Conservation (phyloP, 345 rosid species). For the Aquilaria sinensis region DNA sequence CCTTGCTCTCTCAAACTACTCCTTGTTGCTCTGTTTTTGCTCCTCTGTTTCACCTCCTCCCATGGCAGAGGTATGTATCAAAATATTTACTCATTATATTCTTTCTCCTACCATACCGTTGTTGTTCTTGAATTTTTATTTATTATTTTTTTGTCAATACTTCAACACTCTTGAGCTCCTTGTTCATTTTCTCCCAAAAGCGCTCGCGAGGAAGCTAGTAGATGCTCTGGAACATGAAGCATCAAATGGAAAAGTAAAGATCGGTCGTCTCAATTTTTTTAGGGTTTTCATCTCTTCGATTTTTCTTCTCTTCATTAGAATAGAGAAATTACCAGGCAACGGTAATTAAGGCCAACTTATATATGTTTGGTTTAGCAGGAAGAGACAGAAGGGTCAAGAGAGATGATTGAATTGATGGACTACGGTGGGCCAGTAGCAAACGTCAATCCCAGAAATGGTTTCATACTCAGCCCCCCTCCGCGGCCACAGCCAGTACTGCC, state of each 20-base stretch:
- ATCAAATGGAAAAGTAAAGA: neutral
- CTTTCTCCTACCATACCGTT: neutral
- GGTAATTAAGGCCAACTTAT: neutral
- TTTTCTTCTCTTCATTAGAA: too few species aligned
- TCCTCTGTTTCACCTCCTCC: constrained; percentile 20
- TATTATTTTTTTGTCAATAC: neutral
- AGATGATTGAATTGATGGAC: constrained; percentile 35
- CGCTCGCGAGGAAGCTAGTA: too few species aligned
- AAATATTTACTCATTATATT: neutral
- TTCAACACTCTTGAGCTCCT: too few species aligned
- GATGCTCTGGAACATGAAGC: too few species aligned
- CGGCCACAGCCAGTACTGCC: neutral
- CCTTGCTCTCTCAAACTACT: constrained; percentile 18
- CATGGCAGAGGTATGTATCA: constrained; percentile 20
- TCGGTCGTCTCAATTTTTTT: neutral
- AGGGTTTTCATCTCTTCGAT: too few species aligned
- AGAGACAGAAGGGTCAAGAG: constrained; percentile 23
- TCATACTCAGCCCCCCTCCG: constrained; percentile 32
- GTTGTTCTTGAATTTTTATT: neutral
- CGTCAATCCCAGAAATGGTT: constrained; percentile 41
- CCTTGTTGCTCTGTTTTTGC: constrained; percentile 26
- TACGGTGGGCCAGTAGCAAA: constrained; percentile 43
- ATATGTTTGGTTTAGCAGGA: constrained; percentile 25
- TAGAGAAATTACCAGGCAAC: too few species aligned
- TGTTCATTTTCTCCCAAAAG: too few species aligned